Conservation (phyloP, 257 asterid genomes). For the Cinchona pubescens region DNA sequence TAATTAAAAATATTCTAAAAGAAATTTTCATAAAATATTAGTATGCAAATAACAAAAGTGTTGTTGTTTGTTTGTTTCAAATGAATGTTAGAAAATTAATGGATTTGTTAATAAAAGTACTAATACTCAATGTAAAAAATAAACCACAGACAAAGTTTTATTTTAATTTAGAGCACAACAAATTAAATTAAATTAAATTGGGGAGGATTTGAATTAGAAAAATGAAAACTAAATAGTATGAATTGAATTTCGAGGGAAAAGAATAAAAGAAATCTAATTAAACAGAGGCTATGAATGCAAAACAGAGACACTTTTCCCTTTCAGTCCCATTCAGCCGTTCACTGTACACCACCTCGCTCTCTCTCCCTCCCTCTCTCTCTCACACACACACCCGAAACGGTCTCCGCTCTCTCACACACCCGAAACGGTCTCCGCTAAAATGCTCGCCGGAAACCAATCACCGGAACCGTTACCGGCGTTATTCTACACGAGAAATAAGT, state of each 20-base stretch:
- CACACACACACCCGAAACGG: neutral
- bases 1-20: too few relatives aligned
- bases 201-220: neutral
- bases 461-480: constrained; percentile 13
- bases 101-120: too few relatives aligned
- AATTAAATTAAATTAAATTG: too few relatives aligned
- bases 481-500: neutral
- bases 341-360: neutral
- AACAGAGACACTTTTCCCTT: constrained; percentile 11
- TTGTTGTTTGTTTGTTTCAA: too few relatives aligned
- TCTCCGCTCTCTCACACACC: constrained; percentile 6
- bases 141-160: neutral
- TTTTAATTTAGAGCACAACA: neutral
- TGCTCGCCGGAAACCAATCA: constrained; percentile 15
- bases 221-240: neutral
- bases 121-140: neutral
- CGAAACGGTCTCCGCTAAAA: constrained; percentile 11
- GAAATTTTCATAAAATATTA: too few relatives aligned
- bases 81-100: too few relatives aligned
- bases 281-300: constrained; percentile 7
- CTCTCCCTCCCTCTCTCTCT: neutral
- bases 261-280: neutral
- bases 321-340: constrained; percentile 9
- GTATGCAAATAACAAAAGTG: too few relatives aligned
- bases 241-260: neutral